Percentiles rank a stretch among this genome's conserved stretches.
phyloP scores from a whole-genome alignment of 768 basidiomycete genomes.

The Suillus subaureus region DNA sequence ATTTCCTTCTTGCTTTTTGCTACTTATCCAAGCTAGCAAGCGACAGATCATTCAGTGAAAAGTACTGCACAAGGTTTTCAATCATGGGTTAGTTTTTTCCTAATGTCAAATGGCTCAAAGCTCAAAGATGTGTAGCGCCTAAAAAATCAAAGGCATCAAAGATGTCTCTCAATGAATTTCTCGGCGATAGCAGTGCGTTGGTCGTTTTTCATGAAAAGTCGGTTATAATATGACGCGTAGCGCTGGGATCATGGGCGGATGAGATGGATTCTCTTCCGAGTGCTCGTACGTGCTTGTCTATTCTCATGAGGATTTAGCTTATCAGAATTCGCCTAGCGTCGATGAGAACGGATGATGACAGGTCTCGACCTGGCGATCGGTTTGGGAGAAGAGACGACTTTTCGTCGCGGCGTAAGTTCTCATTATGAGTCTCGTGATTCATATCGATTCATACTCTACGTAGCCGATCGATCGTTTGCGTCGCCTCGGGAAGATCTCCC shows the following conservation, averaged over 20 bases:
- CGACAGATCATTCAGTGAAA: conserved; percentile 12
- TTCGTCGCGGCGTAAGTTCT: conserved; percentile 59
- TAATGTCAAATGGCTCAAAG: neutral
- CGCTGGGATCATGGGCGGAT: conserved; percentile 96
- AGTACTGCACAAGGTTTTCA: conserved; percentile 18
- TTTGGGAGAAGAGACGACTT: conserved; percentile 67
- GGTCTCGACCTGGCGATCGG: conserved; percentile 52
- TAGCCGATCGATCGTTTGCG: conserved; percentile 57
- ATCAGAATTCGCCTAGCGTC: conserved; percentile 53
- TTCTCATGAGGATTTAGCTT: conserved; percentile 13
- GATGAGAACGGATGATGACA: conserved; percentile 68
- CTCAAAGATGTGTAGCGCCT: conserved; percentile 57
- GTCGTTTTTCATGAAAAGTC: conserved; percentile 16
- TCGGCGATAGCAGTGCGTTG: conserved; percentile 79
- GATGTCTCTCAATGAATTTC: conserved; percentile 91
- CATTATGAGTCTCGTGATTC: conserved; percentile 9
- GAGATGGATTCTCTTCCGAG: conserved; percentile 94
- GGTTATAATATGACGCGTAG: conserved; percentile 41
- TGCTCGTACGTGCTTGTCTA: conserved; percentile 70
- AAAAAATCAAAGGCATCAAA: conserved; percentile 86
- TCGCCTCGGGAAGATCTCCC: conserved; percentile 88
- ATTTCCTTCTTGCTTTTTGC: conserved; percentile 23
- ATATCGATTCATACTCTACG: conserved; percentile 18
- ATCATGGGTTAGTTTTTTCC: conserved; percentile 28
- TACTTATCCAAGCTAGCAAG: conserved; percentile 19